Percentiles rank a stretch among this genome's conserved stretches.
These are phyloP conservation scores for Phytopythium vexans DNA, from an alignment of 352 stramenopile genomes.

Conservation along the genomic window DNA sequence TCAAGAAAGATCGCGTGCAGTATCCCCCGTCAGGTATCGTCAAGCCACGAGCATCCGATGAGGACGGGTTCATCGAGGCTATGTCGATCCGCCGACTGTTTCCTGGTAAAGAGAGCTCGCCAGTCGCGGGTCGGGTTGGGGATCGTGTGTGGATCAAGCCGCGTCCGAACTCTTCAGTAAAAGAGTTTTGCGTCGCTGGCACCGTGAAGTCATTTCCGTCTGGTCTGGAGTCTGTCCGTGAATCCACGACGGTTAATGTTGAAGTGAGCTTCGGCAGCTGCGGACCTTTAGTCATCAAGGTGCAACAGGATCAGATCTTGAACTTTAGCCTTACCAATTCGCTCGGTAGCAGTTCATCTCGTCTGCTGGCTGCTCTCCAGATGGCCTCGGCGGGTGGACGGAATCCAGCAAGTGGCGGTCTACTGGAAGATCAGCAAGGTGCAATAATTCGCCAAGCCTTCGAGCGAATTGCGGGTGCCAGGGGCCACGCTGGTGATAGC, in stretches of 20 bases:
- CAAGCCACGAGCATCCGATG: constrained; percentile 4
- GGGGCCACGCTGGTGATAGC: not conserved
- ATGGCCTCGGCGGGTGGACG: constrained; percentile 23
- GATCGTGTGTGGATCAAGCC: constrained; percentile 68
- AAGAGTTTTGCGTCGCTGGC: constrained; percentile 48
- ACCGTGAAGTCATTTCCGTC: constrained; percentile 63
- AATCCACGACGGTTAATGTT: constrained; percentile 42
- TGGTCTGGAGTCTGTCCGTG: constrained; percentile 42
- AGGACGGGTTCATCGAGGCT: constrained; percentile 44
- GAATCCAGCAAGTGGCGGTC: no score
- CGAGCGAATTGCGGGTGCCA: not conserved
- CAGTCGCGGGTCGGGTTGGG: constrained; percentile 43
- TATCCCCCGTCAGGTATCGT: constrained; percentile 30
- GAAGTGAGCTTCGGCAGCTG: constrained; percentile 46
- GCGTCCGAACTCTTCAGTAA: constrained; percentile 14
- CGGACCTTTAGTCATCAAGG: constrained; percentile 35
- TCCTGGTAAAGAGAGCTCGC: constrained; percentile 54
- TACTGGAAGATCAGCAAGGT: no score
- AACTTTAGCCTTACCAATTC: constrained; percentile 37
- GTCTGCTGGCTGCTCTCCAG: constrained; percentile 59
- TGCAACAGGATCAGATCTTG: constrained; percentile 54
- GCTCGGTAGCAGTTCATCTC: constrained; percentile 32
- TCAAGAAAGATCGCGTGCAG: constrained; percentile 47
- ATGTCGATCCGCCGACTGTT: constrained; percentile 76
- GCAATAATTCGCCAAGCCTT: constrained; percentile 1